phyloP scores from a whole-genome alignment of 2,329 filamentous ascomycete genomes.

The Penicillium sp. region DNA sequence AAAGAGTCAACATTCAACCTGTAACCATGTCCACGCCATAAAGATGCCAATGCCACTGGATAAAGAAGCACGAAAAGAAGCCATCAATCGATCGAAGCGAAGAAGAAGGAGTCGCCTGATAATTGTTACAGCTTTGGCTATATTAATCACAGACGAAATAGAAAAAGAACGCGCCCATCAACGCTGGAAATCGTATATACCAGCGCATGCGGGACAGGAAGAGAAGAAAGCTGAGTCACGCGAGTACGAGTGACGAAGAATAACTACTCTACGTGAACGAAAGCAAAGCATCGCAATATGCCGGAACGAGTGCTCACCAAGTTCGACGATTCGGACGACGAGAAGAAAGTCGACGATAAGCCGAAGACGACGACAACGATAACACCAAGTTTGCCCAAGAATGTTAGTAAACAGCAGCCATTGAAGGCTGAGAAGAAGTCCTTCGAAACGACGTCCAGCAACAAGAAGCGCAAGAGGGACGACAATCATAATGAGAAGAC shows the following conservation, averaged over 20 bases:
- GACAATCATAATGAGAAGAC: constrained; percentile 16
- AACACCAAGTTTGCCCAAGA: background rate
- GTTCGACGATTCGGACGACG: constrained; percentile 33
- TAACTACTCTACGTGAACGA: background rate
- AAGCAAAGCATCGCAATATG: constrained; percentile 30
- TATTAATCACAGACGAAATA: background rate
- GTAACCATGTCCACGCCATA: background rate
- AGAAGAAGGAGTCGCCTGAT: background rate
- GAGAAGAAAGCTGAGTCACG: background rate
- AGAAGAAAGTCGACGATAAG: constrained; percentile 17
- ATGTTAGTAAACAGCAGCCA: background rate
- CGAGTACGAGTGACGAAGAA: background rate
- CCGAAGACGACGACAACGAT: background rate
- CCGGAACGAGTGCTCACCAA: constrained; percentile 39
- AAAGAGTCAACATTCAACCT: background rate
- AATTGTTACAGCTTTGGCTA: background rate
- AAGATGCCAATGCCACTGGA: background rate
- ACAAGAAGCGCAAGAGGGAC: constrained; percentile 32
- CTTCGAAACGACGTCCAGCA: constrained; percentile 13
- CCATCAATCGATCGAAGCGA: background rate
- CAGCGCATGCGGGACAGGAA: background rate
- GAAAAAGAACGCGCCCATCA: background rate
- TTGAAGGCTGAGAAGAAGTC: constrained; percentile 19
- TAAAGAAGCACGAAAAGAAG: background rate
- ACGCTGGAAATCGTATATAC: background rate